These are phyloP conservation scores for Sarcodon sp. DNA, from an alignment of 768 basidiomycete genomes.

Conservation along the genomic window DNA sequence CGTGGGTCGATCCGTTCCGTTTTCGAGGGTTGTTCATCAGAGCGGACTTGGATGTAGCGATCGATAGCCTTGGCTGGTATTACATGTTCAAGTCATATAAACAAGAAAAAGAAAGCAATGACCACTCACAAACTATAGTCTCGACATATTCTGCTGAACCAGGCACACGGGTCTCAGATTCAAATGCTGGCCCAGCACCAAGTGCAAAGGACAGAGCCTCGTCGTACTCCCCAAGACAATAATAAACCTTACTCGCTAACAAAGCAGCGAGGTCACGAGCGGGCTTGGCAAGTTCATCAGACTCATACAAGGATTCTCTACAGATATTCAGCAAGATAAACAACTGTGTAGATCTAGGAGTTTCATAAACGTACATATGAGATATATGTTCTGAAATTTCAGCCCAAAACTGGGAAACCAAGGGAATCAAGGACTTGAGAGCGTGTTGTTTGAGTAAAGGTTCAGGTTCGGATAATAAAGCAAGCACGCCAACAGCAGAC, in stretches of 20 bases:
- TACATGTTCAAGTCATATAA: not conserved
- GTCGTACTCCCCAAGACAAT: conserved; percentile 90
- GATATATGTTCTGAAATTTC: conserved; percentile 95
- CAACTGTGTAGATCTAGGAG: not conserved
- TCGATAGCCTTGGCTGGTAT: conserved; percentile 86
- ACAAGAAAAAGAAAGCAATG: not conserved
- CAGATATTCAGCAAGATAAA: conserved; percentile 1
- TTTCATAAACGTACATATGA: conserved; percentile 50
- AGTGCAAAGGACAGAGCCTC: conserved; percentile 94
- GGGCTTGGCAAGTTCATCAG: conserved; percentile 55
- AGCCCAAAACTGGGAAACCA: conserved; percentile 95
- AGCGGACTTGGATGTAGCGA: conserved; percentile 68
- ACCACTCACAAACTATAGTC: conserved; percentile 79
- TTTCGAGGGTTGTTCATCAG: conserved; percentile 33
- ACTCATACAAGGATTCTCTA: conserved; percentile 88
- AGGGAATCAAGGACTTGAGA: conserved; percentile 63
- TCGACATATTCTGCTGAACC: conserved; percentile 84
- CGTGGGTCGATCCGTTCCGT: conserved; percentile 65
- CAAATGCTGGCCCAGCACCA: conserved; percentile 79
- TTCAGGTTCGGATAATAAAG: conserved; percentile 83
- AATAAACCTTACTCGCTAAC: conserved; percentile 96
- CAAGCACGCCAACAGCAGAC: conserved; percentile 82
- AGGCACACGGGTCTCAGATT: conserved; percentile 47
- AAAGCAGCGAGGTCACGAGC: conserved; percentile 79
- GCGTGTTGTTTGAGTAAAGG: conserved; percentile 85